Conservation (phyloP, 2,329 filamentous ascomycete species). For the Colletotrichum australisinense region DNA sequence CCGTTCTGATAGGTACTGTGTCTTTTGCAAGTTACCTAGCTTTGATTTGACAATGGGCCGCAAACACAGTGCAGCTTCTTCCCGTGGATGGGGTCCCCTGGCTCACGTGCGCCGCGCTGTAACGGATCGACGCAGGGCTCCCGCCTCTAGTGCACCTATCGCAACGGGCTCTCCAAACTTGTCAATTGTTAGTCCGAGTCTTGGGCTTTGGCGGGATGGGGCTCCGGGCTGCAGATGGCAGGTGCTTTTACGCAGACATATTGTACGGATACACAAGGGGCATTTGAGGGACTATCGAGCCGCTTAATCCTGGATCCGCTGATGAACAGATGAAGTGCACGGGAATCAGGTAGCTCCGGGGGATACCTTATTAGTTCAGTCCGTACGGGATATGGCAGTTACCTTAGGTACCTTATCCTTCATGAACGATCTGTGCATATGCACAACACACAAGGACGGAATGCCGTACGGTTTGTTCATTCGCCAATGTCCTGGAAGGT, state of each 20-base stretch:
- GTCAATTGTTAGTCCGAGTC: not conserved
- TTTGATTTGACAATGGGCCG: constrained; percentile 10
- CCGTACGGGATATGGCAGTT: not conserved
- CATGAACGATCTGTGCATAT: not conserved
- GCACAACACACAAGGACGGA: not conserved
- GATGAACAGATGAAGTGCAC: not conserved
- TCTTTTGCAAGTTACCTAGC: no score
- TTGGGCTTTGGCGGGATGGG: not conserved
- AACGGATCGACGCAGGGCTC: constrained; percentile 34
- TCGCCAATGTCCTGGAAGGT: no score
- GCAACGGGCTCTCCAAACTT: not conserved
- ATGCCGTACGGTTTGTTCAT: not conserved
- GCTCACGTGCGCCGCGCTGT: constrained; percentile 25
- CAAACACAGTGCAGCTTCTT: constrained; percentile 19
- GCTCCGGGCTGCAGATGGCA: not conserved
- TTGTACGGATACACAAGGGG: not conserved
- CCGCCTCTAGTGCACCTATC: not conserved
- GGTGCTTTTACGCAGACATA: not conserved
- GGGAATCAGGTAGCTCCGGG: not conserved
- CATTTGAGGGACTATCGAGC: not conserved
- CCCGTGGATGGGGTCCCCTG: constrained; percentile 7
- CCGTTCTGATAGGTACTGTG: no score
- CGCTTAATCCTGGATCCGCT: not conserved
- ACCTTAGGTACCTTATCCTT: no score
- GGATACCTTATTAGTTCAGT: not conserved